Evolutionary conservation across 495 filamentous ascomycete genomes (phyloP).

Genomic region (Penicillium canescens): DNA sequence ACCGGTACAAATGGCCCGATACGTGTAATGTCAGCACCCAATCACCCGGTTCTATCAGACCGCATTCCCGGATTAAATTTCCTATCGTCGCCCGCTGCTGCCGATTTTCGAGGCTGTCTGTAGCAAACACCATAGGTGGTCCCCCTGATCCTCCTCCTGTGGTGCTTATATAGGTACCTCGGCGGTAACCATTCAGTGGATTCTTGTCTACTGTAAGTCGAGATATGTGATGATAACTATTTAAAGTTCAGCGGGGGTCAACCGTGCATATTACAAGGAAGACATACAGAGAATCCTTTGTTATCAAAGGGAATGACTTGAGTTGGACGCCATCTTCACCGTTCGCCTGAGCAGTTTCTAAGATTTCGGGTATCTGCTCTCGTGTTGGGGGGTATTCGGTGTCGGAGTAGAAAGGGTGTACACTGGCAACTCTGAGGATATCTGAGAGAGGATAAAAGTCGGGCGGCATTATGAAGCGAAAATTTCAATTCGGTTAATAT

Average conservation of each 20-base stretch:
- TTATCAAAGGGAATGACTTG: too few species aligned
- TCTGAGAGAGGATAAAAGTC: too few species aligned
- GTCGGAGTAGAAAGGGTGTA: slow-evolving; percentile 5
- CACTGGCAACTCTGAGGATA: not conserved
- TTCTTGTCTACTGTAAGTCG: slow-evolving; percentile 21
- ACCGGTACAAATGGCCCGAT: slow-evolving; percentile 6
- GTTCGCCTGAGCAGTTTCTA: too few species aligned
- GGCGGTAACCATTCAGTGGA: slow-evolving; percentile 26
- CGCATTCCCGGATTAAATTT: slow-evolving; percentile 12
- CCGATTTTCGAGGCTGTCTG: slow-evolving; percentile 29
- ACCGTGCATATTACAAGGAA: too few species aligned
- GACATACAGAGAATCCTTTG: too few species aligned
- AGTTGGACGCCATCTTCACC: too few species aligned
- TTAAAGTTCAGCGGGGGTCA: too few species aligned
- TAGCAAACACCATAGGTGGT: slow-evolving; percentile 22
- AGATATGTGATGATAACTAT: too few species aligned
- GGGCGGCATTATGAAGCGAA: too few species aligned
- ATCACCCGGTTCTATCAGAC: slow-evolving; percentile 21
- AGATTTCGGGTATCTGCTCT: too few species aligned
- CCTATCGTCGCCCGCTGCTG: slow-evolving; percentile 23
- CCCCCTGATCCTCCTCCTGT: slow-evolving; percentile 32
- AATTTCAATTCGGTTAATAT: too few species aligned
- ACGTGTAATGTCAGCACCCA: slow-evolving; percentile 32
- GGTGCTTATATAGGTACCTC: slow-evolving; percentile 24
- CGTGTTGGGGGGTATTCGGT: not conserved